Conservation (phyloP, 352 stramenopile genomes). For the Globisporangium heterothallicum region DNA sequence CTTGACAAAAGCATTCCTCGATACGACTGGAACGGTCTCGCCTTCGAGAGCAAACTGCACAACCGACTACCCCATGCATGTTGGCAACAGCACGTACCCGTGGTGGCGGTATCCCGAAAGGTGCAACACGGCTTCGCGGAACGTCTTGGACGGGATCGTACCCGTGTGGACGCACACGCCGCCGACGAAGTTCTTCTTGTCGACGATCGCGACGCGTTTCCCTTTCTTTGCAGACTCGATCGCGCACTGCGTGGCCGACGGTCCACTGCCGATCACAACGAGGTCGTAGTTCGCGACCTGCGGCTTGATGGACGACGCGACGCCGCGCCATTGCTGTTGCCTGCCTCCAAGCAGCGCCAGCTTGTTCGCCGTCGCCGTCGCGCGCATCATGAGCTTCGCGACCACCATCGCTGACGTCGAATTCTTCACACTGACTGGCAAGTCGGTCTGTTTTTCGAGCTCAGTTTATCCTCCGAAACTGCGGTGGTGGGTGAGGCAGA, state of each 20-base stretch:
- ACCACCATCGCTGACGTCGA: neutral
- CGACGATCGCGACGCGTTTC: conserved; percentile 73
- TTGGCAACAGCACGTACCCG: conserved; percentile 23
- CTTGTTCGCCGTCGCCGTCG: neutral
- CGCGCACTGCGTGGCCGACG: conserved; percentile 81
- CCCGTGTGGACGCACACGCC: conserved; percentile 84
- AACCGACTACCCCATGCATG: too few species aligned
- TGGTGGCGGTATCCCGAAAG: conserved; percentile 88
- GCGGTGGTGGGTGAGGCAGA: neutral
- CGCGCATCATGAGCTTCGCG: conserved; percentile 7
- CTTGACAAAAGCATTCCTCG: too few species aligned
- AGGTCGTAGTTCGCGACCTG: conserved; percentile 67
- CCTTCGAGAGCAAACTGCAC: too few species aligned
- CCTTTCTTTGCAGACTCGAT: conserved; percentile 81
- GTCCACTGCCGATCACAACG: conserved; percentile 85
- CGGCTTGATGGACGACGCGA: conserved; percentile 22
- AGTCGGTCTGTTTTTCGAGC: neutral
- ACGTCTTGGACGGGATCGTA: conserved; percentile 87
- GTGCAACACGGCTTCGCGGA: conserved; percentile 87
- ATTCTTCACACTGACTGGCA: neutral
- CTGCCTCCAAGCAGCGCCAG: conserved; percentile 3
- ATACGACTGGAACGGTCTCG: too few species aligned
- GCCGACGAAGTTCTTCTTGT: conserved; percentile 56
- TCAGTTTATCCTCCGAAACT: neutral
- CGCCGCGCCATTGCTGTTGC: conserved; percentile 6